Base-by-base conservation (phyloP, 169 alveolate genomes). In the Plasmodium chabaudi region DNA sequence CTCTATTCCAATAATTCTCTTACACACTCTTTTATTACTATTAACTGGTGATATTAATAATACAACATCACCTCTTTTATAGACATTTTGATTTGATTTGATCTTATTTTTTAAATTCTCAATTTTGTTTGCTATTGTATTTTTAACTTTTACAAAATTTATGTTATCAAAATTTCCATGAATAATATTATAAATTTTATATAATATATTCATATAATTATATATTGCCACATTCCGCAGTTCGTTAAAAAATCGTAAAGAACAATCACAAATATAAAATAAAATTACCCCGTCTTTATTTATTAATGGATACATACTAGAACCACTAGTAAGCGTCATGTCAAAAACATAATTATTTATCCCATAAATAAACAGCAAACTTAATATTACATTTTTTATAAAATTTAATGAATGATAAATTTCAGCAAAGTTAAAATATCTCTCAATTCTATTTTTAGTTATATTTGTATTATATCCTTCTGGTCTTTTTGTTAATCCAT, bases 291-390 rank as follows among this genome's bases (percentile, higher is more conserved):
- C 91, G 55, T 86, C 44, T 60, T 86, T 46, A 71, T 71, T 69
- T 69, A 86, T 86, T 70, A 86, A 59, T 15, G 91, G 91, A 47
- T 65, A 69, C 91, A 86, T 86, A 61, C 91, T 86, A 15, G 91
- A 86, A 57, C 91, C 91, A 70, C 91, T 86, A 5, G 91, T 86
- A 17, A 86, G 87, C n/a, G 91, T 86, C 91, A 86, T 86, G 42
- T 86, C 91, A 63, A 86, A 21, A 39, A 86, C 13, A 59, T 86
- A 71, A 60, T 86, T 86, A 71, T 86, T 86, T 70, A 86, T 47
- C 25, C 73, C 75, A 86, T 59, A 86, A 42, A 86, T 86, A 39
- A 86, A 42, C 27, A 68, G 49, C 44, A 34, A 44, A 51, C 87
- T 69, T 57, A 86, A 44, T 27, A 57, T 60, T 9, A 86, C 15